Evolutionary conservation across 129 eudicot genomes (phyloP).

Genomic region (Flaveria brownii): DNA sequence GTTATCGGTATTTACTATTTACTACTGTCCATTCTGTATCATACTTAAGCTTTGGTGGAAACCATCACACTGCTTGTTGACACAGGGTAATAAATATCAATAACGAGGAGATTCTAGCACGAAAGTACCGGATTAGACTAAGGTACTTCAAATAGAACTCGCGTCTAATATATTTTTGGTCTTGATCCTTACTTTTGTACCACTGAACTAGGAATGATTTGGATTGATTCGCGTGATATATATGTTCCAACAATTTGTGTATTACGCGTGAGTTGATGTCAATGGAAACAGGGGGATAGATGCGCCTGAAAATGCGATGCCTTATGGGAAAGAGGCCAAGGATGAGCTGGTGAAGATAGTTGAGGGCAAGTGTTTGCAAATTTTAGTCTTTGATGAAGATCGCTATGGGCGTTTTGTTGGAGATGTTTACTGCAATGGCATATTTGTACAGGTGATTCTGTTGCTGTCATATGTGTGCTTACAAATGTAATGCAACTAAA

Average conservation of each 20-base stretch:
- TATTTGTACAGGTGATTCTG: constrained; percentile 66
- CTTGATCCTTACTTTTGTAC: not conserved
- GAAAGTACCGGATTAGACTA: constrained; percentile 75
- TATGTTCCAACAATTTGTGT: not conserved
- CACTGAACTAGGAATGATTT: no score
- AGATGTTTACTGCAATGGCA: constrained; percentile 77
- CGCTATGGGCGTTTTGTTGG: constrained; percentile 75
- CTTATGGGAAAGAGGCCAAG: constrained; percentile 81
- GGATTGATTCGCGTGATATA: no score
- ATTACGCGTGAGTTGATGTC: constrained; percentile 1
- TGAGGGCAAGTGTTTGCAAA: constrained; percentile 55
- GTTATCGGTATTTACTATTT: constrained; percentile 49
- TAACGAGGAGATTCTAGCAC: constrained; percentile 70
- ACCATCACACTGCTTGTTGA: not conserved
- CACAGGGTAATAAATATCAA: constrained; percentile 53
- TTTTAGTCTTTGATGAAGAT: constrained; percentile 63
- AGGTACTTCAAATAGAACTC: constrained; percentile 43
- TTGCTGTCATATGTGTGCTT: not conserved
- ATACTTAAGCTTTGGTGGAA: not conserved
- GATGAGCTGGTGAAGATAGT: constrained; percentile 68
- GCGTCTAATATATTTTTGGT: not conserved
- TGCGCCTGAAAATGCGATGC: constrained; percentile 82
- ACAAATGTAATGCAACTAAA: constrained; percentile 16
- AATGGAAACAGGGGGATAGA: constrained; percentile 74
- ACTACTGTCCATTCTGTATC: not conserved